Base-by-base conservation (phyloP, 108 stramenopile genomes). In the Nitzschia palea region DNA sequence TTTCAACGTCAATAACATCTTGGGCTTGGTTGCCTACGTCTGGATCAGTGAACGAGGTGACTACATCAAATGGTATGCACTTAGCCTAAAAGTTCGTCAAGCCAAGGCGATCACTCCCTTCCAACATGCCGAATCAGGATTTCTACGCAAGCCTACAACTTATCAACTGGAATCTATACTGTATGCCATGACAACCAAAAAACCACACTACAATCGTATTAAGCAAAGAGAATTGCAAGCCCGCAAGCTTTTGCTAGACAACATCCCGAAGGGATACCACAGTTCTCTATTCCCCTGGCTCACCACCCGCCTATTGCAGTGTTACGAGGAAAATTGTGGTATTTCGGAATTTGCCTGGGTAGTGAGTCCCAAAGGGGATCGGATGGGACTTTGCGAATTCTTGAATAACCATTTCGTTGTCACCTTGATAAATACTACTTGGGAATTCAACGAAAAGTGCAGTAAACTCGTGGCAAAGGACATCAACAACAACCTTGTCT, bases 1-100 rank as follows among this genome's bases (percentile, higher is more conserved):
- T 12, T 42, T 67, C 37, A 53, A 53, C 29, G 14, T 67, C 52
- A 67, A 67, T 29, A 35, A 37, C 15, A 52, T 67, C 20, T 30
- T 67, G 52, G 65, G 65, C n/a, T 35, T 67, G 20, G 53, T 67
- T 28, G 51, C 65, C 33, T 67, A 67, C 34, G 65, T 67, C 18
- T 67, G 52, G 65, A 25, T 55, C 30, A 55, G 44, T 23, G 65
- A 67, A 35, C 51, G 65, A 15, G 65, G 65, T 1, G 65, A 67
- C 27, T 53, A 29, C 43, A 67, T 67, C 65, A 53, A 67, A 35
- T 67, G 65, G 65, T 67, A 67, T 35, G 37, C 33, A 0, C 40
- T 67, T 17, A 40, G 36, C 27, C 35, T 67, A n/a, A 67, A 54
- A 33, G 65, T 67, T 10, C 65, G 65, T 53, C 54, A 53, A 35